Conservation (phyloP, 2,329 filamentous ascomycete species). For the Arthrobotrys conoides region DNA sequence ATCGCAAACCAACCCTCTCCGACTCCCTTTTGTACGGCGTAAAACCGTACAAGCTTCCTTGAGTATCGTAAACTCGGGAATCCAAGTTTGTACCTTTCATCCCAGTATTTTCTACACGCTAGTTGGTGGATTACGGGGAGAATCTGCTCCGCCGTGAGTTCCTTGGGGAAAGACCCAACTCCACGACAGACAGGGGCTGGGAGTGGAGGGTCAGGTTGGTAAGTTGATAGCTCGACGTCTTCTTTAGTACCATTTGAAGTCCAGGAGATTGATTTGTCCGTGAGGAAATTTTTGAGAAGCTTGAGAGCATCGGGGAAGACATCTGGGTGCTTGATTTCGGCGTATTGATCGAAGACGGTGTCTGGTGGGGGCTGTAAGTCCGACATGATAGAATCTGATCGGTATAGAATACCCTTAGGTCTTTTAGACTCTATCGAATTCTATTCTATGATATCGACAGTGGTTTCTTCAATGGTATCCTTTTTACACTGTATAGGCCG, state of each 20-base stretch:
- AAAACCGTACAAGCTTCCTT: conserved; percentile 48
- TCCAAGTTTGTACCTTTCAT: conserved; percentile 44
- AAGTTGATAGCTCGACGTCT: conserved; percentile 36
- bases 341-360: conserved; percentile 39
- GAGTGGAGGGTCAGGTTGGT: conserved; percentile 48
- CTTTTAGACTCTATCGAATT: background rate
- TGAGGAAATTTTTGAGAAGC: conserved; percentile 40
- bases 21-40: conserved; percentile 55
- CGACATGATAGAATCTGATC: conserved; percentile 18
- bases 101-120: conserved; percentile 49
- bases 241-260: conserved; percentile 42
- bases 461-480: background rate
- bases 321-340: conserved; percentile 36
- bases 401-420: background rate
- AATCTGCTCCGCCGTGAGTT: conserved; percentile 50
- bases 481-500: background rate
- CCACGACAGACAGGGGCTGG: conserved; percentile 50
- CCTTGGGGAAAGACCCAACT: conserved; percentile 32
- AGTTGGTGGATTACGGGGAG: conserved; percentile 45
- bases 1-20: conserved; percentile 53
- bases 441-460: too few species aligned
- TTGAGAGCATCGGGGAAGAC: conserved; percentile 43
- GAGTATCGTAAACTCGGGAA: conserved; percentile 48
- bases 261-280: conserved; percentile 46
- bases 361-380: conserved; percentile 35